phyloP scores from a whole-genome alignment of 73 alveolate genomes.

The Paramecium caudatum region DNA sequence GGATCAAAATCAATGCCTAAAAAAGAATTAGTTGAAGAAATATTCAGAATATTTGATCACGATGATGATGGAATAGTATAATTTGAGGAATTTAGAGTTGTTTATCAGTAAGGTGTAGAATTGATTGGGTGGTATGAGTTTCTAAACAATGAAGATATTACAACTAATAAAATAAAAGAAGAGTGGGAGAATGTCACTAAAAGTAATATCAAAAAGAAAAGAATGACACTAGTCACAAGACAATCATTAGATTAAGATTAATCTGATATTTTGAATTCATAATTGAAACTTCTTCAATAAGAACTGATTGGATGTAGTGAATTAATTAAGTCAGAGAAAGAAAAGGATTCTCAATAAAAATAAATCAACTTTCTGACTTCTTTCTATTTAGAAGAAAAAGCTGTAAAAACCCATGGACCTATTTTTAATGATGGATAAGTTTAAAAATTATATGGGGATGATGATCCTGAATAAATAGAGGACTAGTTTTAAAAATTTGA shows the following conservation, averaged over 20 bases:
- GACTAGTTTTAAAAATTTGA: background rate
- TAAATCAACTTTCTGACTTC: conserved; percentile 7
- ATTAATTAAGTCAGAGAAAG: conserved; percentile 18
- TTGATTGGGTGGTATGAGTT: conserved; percentile 68
- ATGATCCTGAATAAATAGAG: conserved; percentile 62
- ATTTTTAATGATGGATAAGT: conserved; percentile 56
- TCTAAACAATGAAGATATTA: conserved; percentile 65
- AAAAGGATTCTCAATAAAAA: conserved; percentile 1
- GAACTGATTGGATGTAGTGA: conserved; percentile 28
- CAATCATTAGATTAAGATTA: background rate
- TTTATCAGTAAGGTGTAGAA: conserved; percentile 52
- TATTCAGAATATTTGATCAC: conserved; percentile 71
- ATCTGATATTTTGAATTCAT: background rate
- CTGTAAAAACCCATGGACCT: conserved; percentile 54
- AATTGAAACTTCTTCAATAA: background rate
- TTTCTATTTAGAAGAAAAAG: background rate
- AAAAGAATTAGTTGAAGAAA: conserved; percentile 62
- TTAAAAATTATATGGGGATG: conserved; percentile 49
- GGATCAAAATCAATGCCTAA: conserved; percentile 70
- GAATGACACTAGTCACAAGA: conserved; percentile 37
- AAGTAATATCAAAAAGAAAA: conserved; percentile 20
- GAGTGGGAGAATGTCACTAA: conserved; percentile 46
- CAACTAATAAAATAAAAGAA: background rate
- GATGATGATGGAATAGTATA: conserved; percentile 73
- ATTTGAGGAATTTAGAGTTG: conserved; percentile 67